Conservation (phyloP, 2,329 filamentous ascomycete species). For the Stagonosporopsis rhizophila region DNA sequence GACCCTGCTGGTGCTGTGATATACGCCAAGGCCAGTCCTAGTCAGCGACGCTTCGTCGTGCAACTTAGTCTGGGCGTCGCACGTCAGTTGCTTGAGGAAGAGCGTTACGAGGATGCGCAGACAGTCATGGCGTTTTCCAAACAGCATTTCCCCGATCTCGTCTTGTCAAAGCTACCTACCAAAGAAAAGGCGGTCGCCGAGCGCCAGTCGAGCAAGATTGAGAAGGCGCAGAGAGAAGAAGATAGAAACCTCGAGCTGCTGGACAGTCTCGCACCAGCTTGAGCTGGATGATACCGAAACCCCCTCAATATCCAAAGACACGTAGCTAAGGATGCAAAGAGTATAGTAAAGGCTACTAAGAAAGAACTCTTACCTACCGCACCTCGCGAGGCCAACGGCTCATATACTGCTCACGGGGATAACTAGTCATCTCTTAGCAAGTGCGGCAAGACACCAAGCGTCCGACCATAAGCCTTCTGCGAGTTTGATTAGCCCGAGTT, state of each 20-base stretch:
- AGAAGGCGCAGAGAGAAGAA: conserved; percentile 21
- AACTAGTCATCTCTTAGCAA: background rate
- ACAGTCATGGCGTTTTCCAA: conserved; percentile 40
- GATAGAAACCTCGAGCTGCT: conserved; percentile 36
- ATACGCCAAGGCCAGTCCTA: conserved; percentile 15
- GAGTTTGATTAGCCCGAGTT: too few relatives aligned
- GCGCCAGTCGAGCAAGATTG: background rate
- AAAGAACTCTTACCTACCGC: background rate
- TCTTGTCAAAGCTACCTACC: conserved; percentile 24
- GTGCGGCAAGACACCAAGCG: background rate
- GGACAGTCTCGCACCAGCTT: conserved; percentile 33
- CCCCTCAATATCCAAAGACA: background rate
- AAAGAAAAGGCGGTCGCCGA: conserved; percentile 1
- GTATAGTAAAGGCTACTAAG: background rate
- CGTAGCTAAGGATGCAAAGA: background rate
- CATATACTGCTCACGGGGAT: background rate
- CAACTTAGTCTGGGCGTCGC: conserved; percentile 43
- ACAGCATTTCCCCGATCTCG: conserved; percentile 42
- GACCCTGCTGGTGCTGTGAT: conserved; percentile 27
- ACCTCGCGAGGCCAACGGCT: background rate
- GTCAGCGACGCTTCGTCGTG: conserved; percentile 34
- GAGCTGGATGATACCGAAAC: conserved; percentile 4
- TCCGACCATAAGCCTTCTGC: background rate
- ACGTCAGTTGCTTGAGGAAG: conserved; percentile 38
- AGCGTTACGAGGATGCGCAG: conserved; percentile 39